Conservation (phyloP, 306 rosid genomes). For the Vigna radiata region DNA sequence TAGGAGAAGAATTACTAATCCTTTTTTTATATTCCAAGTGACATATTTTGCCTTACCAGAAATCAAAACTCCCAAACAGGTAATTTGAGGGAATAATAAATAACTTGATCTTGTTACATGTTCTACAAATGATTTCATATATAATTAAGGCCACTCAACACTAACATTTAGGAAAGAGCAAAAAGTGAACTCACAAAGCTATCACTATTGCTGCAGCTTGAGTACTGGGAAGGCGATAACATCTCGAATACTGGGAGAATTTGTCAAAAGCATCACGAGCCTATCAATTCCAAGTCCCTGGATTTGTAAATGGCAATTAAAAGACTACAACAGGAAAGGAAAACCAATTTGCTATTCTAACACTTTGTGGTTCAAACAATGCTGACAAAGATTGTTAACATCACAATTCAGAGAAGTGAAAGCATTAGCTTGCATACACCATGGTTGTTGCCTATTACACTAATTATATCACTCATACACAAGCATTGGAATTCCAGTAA, state of each 20-base stretch:
- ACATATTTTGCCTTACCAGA: neutral
- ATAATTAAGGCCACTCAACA: neutral
- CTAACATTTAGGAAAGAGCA: slow-evolving; percentile 12
- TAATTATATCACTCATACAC: neutral
- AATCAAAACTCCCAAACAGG: slow-evolving; percentile 21
- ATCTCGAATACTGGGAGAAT: slow-evolving; percentile 92
- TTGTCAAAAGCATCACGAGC: slow-evolving; percentile 93
- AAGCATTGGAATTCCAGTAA: neutral
- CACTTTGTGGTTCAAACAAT: neutral
- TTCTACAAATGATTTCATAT: slow-evolving; percentile 23
- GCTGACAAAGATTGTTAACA: slow-evolving; percentile 2
- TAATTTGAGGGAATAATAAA: neutral
- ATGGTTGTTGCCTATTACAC: too few relatives aligned
- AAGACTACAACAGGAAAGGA: slow-evolving; percentile 19
- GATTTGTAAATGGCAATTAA: slow-evolving; percentile 40
- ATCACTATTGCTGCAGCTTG: slow-evolving; percentile 65
- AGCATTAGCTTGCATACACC: neutral
- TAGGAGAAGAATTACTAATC: neutral
- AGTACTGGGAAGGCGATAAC: slow-evolving; percentile 98
- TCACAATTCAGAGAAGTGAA: slow-evolving; percentile 11
- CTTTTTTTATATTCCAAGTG: neutral
- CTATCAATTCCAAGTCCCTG: slow-evolving; percentile 99
- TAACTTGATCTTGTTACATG: neutral
- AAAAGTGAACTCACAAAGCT: slow-evolving; percentile 19
- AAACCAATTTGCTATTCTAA: neutral